phyloP scores from a whole-genome alignment of 2,329 filamentous ascomycete genomes.

The Cytospora chrysosperma region DNA sequence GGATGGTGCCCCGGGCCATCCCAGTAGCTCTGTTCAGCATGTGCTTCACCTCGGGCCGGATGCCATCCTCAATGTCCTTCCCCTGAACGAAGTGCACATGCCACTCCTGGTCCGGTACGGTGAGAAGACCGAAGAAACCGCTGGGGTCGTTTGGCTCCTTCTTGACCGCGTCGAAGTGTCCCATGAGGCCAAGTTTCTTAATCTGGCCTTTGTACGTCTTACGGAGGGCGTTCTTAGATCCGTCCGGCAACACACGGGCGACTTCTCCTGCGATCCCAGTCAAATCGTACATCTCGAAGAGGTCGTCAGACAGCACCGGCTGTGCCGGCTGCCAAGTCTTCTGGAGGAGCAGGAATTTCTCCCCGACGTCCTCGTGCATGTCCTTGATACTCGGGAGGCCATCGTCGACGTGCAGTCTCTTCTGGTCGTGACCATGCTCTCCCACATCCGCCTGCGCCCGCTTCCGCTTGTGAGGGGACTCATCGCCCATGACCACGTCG shows the following conservation, averaged over 20 bases:
- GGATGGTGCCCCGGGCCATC: conserved; percentile 57
- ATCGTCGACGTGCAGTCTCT: conserved; percentile 63
- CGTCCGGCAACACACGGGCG: conserved; percentile 62
- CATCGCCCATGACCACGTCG: conserved; percentile 48
- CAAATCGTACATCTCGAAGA: conserved; percentile 59
- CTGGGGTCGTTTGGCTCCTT: conserved; percentile 52
- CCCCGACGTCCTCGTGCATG: conserved; percentile 64
- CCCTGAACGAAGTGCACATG: conserved; percentile 53
- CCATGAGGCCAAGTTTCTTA: conserved; percentile 60
- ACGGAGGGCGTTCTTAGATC: conserved; percentile 64
- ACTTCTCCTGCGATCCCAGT: conserved; percentile 58
- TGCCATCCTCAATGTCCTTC: conserved; percentile 54
- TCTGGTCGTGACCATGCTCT: conserved; percentile 52
- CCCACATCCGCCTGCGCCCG: conserved; percentile 52
- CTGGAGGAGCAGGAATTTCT: conserved; percentile 66
- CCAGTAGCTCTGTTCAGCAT: conserved; percentile 51
- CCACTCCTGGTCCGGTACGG: conserved; percentile 57
- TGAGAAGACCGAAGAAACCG: conserved; percentile 53
- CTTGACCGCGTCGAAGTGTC: conserved; percentile 60
- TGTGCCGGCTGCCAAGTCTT: conserved; percentile 40
- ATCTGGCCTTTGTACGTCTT: conserved; percentile 70
- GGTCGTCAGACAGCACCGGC: conserved; percentile 53
- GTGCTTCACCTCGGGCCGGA: conserved; percentile 45
- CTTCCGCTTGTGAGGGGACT: conserved; percentile 62
- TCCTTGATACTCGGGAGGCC: conserved; percentile 62